Conservation (phyloP, 106 monocot genomes). For the Platanthera zijinensis region DNA sequence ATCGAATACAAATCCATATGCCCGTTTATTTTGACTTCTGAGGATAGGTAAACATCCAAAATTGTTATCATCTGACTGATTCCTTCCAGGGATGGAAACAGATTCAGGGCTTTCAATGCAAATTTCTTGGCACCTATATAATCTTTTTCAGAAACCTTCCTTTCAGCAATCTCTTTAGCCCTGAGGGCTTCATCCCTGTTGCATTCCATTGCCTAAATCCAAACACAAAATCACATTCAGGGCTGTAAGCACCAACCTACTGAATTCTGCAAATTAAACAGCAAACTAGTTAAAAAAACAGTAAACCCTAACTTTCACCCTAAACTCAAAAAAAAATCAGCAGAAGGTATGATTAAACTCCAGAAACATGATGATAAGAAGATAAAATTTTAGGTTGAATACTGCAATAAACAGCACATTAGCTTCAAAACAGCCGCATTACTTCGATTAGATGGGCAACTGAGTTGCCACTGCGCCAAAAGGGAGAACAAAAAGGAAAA, state of each 20-base stretch:
- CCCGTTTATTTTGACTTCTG: conserved; percentile 7
- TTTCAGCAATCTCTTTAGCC: conserved; percentile 48
- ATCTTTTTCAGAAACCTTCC: conserved; percentile 26
- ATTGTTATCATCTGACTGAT: conserved; percentile 15
- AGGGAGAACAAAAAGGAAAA: neutral
- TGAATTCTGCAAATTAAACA: neutral
- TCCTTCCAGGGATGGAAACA: conserved; percentile 39
- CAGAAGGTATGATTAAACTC: neutral
- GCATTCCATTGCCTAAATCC: conserved; percentile 27
- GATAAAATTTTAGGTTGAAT: neutral
- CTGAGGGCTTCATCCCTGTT: conserved; percentile 45
- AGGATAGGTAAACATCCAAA: conserved; percentile 11
- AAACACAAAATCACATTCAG: neutral
- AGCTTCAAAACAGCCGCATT: conserved; percentile 2
- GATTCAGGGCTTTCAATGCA: conserved; percentile 43
- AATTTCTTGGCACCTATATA: conserved; percentile 42
- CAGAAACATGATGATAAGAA: neutral
- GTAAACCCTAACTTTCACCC: neutral
- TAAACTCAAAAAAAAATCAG: neutral
- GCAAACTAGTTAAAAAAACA: neutral
- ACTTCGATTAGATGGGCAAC: neutral
- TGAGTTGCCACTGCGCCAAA: neutral
- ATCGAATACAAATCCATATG: conserved; percentile 19
- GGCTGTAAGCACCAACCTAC: neutral
- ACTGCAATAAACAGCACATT: neutral